phyloP scores from a whole-genome alignment of 192 early-diverging fungal genomes.

The Coemansia sp. region DNA sequence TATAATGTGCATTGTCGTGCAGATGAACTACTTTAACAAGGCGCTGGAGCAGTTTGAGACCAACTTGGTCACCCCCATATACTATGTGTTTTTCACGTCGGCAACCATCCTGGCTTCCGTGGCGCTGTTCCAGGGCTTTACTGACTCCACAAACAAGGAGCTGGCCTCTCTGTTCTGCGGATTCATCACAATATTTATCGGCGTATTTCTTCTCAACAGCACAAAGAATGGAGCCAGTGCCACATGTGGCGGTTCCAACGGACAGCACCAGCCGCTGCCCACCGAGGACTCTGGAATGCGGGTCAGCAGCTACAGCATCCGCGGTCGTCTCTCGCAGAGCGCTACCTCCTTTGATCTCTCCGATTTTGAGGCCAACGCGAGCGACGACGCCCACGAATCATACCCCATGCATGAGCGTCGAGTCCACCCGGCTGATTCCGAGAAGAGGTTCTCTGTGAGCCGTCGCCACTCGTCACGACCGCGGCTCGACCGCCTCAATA shows the following conservation, averaged over 20 bases:
- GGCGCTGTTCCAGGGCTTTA: constrained; percentile 86
- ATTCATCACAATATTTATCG: constrained; percentile 90
- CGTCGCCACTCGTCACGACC: constrained; percentile 22
- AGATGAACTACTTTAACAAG: constrained; percentile 99
- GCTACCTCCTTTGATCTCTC: constrained; percentile 39
- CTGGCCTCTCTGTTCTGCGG: constrained; percentile 83
- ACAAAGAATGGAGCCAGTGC: constrained; percentile 29
- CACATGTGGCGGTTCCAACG: constrained; percentile 4
- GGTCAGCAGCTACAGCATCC: constrained; percentile 26
- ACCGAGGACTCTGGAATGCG: constrained; percentile 46
- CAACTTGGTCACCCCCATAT: constrained; percentile 85
- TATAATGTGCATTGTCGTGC: constrained; percentile 79
- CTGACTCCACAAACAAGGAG: constrained; percentile 68
- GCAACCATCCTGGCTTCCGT: constrained; percentile 89
- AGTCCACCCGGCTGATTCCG: constrained; percentile 23
- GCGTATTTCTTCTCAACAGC: constrained; percentile 81
- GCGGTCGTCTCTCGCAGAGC: constrained; percentile 21
- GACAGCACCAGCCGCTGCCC: constrained; percentile 48
- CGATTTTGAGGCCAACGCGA: constrained; percentile 39
- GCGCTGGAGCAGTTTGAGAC: constrained; percentile 90
- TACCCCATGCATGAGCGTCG: constrained; percentile 52
- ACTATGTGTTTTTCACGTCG: constrained; percentile 95
- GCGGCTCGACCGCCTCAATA: constrained; percentile 11
- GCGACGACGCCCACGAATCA: constrained; percentile 31
- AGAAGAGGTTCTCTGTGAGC: constrained; percentile 35